A percentile compares a stretch with the other conserved stretches of the same genome.
These are phyloP conservation scores for Dioszegia aurantiaca DNA, from an alignment of 768 basidiomycete species.

Conservation along the genomic window DNA sequence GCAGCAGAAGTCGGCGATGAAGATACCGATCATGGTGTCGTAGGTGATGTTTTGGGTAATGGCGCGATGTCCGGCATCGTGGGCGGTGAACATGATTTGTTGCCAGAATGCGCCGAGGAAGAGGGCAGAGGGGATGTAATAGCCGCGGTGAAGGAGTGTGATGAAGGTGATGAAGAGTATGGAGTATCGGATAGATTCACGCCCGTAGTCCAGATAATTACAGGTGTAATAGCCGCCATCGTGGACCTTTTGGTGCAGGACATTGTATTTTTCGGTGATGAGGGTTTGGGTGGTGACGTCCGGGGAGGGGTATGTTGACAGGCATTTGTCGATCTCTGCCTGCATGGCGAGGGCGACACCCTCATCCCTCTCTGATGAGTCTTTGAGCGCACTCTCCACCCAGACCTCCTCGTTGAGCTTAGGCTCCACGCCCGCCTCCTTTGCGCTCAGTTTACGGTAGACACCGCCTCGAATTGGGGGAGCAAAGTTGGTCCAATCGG, in stretches of 20 bases:
- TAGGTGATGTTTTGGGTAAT: slow-evolving; percentile 11
- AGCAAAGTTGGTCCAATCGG: slow-evolving; percentile 15
- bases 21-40: slow-evolving; percentile 12
- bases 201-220: slow-evolving; percentile 8
- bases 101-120: slow-evolving; percentile 13
- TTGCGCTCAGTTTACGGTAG: not conserved
- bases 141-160: slow-evolving; percentile 11
- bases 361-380: slow-evolving; percentile 1
- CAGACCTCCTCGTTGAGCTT: slow-evolving; percentile 8
- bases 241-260: slow-evolving; percentile 5
- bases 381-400: slow-evolving; percentile 1
- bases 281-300: slow-evolving; percentile 8
- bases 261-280: slow-evolving; percentile 15
- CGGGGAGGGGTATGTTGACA: slow-evolving; percentile 8
- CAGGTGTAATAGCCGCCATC: slow-evolving; percentile 14
- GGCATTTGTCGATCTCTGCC: slow-evolving; percentile 9
- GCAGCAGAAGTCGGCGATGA: slow-evolving; percentile 15
- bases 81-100: slow-evolving; percentile 16
- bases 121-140: slow-evolving; percentile 15
- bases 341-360: slow-evolving; percentile 6
- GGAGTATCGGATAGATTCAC: slow-evolving; percentile 8
- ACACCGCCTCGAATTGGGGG: slow-evolving; percentile 13
- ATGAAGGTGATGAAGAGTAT: slow-evolving; percentile 13
- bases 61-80: slow-evolving; percentile 12
- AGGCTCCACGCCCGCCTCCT: not conserved